Conservation (phyloP, 1,139 yeast genomes). For the Saccharomycopsis crataegensis region DNA sequence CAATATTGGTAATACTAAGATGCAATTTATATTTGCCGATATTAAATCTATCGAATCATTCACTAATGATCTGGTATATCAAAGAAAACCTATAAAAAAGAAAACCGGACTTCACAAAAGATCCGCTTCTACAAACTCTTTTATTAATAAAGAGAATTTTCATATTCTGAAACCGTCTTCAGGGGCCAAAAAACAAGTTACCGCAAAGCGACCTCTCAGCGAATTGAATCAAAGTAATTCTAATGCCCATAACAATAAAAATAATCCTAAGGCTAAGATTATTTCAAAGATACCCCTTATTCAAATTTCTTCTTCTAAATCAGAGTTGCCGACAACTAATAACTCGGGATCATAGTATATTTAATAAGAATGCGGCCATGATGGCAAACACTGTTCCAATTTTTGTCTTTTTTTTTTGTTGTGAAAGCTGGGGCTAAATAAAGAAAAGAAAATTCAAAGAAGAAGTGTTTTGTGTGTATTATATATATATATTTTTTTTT, state of each 20-base stretch:
- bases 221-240: background rate
- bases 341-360: no score
- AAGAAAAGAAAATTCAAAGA: background rate
- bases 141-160: background rate
- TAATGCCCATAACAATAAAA: background rate
- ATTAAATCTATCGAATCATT: background rate
- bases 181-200: background rate
- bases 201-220: background rate
- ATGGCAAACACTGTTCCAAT: background rate
- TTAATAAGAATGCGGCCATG: no score
- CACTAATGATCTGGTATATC: background rate
- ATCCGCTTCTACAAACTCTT: background rate
- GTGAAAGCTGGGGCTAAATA: background rate
- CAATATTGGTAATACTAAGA: background rate
- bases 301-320: background rate
- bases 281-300: background rate
- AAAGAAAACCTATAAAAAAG: background rate
- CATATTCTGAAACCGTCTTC: background rate
- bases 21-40: conserved; percentile 5
- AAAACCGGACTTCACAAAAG: background rate
- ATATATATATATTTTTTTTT: background rate
- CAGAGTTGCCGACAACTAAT: no score
- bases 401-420: background rate
- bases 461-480: background rate
- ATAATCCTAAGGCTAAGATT: background rate